Evolutionary conservation across 768 basidiomycete species (phyloP), one percentile per base, ranked within the genome.

Genomic region (Tephrocybe rancida): DNA sequence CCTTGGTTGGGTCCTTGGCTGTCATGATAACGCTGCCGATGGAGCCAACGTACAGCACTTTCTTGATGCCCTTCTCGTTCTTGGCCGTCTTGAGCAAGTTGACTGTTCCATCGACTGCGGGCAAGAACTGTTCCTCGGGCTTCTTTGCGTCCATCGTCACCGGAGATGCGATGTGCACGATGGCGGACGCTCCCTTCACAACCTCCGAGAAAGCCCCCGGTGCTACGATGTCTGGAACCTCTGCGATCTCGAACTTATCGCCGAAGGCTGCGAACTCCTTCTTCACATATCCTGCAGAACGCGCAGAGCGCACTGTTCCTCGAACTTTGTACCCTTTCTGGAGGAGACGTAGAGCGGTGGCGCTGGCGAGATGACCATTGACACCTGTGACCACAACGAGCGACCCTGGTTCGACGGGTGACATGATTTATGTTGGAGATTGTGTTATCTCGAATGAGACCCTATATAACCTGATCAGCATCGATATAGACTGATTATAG

Each of bases 21-120:
- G 54, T 50, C 54, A 55, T 55, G 6, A 55, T 14, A 18, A 55
- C 54, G 25, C 54, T 55, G n/a, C 48, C 54, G 11, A 55, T 55
- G 1, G 54, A 55, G 3, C 54, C 54, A 24, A 24, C 9, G 42
- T 44, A 55, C 30, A 55, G 27, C 6, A 55, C 43, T 24, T 55
- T 55, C 43, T 55, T 48, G 14, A 55, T n/a, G 9, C 47, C 24
- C n/a, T 30, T 32, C 30, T 55, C 47, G 18, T 55, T 44, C 18
- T 9, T 34, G 5, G 34, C 38, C 3, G 54, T 38, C 26, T 45
- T 27, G 34, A 55, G 7, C 0, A 55, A 34, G 19, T 37, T 50
- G 18, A 55, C 32, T 3, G 54, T 49, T 1, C 54, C 54, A 38
- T 55, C 29, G 16, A 55, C 24, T 5, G 54, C 54, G 29, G 54